phyloP scores from a whole-genome alignment of 202 grass and related monocot species.

The Setaria italica region DNA sequence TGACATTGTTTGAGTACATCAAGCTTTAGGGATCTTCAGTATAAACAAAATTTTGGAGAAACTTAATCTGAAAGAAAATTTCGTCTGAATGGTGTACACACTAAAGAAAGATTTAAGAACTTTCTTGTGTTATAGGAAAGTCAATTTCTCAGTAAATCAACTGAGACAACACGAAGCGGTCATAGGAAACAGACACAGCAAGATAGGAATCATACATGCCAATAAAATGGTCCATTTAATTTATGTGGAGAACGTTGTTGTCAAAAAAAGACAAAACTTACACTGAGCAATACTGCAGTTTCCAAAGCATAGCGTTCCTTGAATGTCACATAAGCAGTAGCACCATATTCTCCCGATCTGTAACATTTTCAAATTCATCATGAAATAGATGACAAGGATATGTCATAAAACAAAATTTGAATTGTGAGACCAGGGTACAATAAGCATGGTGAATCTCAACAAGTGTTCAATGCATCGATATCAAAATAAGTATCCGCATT shows the following conservation, averaged over 20 bases:
- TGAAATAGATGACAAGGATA: constrained; percentile 10
- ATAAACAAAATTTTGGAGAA: not conserved
- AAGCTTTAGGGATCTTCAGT: not conserved
- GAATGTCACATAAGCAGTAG: constrained; percentile 97
- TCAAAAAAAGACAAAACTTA: constrained; percentile 55
- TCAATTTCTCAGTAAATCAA: not conserved
- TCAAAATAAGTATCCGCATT: not conserved
- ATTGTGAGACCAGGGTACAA: not conserved
- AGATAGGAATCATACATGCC: not conserved
- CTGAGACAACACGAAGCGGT: not conserved
- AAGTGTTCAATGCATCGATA: not conserved
- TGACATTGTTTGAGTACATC: constrained; percentile 24
- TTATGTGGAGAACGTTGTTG: constrained; percentile 8
- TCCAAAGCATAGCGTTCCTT: constrained; percentile 86
- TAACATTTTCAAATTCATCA: constrained; percentile 37
- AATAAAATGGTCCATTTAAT: constrained; percentile 7
- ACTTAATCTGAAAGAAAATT: not conserved
- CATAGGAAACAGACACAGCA: not conserved
- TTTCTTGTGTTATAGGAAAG: not conserved
- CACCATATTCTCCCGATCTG: constrained; percentile 81
- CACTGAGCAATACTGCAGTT: constrained; percentile 92
- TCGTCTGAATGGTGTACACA: not conserved
- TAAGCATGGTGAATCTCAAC: not conserved
- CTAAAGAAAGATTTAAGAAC: not conserved
- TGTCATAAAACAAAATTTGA: constrained; percentile 3